These are phyloP conservation scores for Rhizopogon salebrosus DNA, from an alignment of 768 basidiomycete species.

Conservation along the genomic window DNA sequence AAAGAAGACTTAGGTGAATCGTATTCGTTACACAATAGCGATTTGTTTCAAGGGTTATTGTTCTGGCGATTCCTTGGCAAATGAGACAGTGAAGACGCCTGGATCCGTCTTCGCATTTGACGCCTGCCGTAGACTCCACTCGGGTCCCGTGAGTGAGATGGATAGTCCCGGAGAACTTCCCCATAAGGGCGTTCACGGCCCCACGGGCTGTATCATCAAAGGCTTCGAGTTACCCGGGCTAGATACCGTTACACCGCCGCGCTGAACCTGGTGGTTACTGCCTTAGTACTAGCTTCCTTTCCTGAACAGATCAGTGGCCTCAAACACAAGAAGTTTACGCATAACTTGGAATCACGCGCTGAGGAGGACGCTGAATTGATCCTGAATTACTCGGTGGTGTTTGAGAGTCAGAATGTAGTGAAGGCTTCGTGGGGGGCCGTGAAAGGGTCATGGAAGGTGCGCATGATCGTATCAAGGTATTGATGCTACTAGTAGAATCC, in stretches of 20 bases:
- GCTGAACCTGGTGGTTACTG: conserved; percentile 47
- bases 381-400: conserved; percentile 7
- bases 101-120: conserved; percentile 44
- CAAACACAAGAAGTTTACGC: background rate
- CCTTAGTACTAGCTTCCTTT: conserved; percentile 44
- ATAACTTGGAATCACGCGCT: conserved; percentile 20
- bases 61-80: conserved; percentile 42
- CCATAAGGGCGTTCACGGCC: too few relatives aligned
- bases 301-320: conserved; percentile 22
- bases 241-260: conserved; percentile 43
- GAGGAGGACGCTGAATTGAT: conserved; percentile 1
- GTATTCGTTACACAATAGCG: background rate
- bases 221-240: conserved; percentile 43
- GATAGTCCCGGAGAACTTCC: conserved; percentile 41
- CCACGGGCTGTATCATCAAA: conserved; percentile 37
- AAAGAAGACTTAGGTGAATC: background rate
- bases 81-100: conserved; percentile 41
- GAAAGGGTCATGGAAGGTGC: conserved; percentile 31
- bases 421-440: conserved; percentile 34
- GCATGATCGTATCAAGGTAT: conserved; percentile 11
- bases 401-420: conserved; percentile 16
- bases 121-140: too few relatives aligned
- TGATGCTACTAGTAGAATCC: background rate
- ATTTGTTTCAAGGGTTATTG: conserved; percentile 18
- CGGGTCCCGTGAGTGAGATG: conserved; percentile 44